Evolutionary conservation across 148 eudicot species (phyloP), one percentile per base, ranked within the genome.

Genomic region (Fagopyrum esculentum): DNA sequence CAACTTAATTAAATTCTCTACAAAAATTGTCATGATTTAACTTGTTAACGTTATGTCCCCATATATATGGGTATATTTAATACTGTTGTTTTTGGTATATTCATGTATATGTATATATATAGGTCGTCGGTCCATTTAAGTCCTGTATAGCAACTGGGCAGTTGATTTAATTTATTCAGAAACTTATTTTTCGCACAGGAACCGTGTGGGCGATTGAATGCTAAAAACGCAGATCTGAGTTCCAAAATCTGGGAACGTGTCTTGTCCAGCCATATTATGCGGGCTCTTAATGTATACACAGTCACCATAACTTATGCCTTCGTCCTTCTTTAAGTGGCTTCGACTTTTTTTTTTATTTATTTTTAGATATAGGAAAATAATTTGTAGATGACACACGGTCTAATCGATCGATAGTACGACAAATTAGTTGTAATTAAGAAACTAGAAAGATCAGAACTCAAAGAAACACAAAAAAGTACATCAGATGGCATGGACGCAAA

Each of bases 141-240:
- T 40, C 47, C 46, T 66, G 47, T 66, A 66, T 40, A 13, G 4
- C 47, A 35, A 13, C n/a, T 43, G 71, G 17, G 15, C 47, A 35
- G 44, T 29, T 63, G 3, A 29, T 6, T 10, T 35, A 40, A 66
- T 13, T 66, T 15, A 66, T 66, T 35, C 47, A 40, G 6, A 66
- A 13, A 66, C 17, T 66, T 9, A 57, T 57, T 30, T 63, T 1
- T 4, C 6, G 71, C 71, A 66, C 71, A 66, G 71, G 17, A 66
- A 66, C 71, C 47, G 71, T 66, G 71, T 66, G 71, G 69, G 69
- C 45, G 69, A 63, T 63, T 63, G 69, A 63, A 63, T 63, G 69
- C 69, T 9, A 63, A 30, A 59, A 63, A 63, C 66, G 16, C 45
- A 63, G 43, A 60, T 10, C 66, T 22, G 13, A 60, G 66, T 60